phyloP scores from a whole-genome alignment of 1,139 yeast species.

The Diutina rugosa region DNA sequence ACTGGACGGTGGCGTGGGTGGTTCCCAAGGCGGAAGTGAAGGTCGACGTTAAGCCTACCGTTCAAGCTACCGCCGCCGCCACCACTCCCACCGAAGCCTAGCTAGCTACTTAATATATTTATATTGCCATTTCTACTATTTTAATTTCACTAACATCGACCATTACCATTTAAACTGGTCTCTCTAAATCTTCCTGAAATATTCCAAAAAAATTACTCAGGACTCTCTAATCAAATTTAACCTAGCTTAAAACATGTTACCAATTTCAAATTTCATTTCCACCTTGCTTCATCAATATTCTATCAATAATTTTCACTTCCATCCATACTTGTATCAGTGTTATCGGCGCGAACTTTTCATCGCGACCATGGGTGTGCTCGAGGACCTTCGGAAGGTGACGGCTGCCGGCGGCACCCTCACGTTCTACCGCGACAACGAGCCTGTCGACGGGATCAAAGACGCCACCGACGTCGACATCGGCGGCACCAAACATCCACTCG shows the following conservation, averaged over 20 bases:
- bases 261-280: too few relatives aligned
- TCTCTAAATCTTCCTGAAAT: too few relatives aligned
- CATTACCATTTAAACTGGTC: too few relatives aligned
- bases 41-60: not conserved
- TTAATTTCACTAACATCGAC: too few relatives aligned
- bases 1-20: not conserved
- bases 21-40: not conserved
- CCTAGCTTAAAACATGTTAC: too few relatives aligned
- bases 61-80: not conserved
- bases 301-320: too few relatives aligned
- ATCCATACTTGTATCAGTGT: too few relatives aligned
- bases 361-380: not conserved
- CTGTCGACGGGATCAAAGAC: conserved; percentile 13
- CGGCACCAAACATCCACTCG: conserved; percentile 17
- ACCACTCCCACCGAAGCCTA: not conserved
- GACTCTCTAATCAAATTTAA: too few relatives aligned
- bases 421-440: not conserved
- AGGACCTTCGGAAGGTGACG: not conserved
- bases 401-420: not conserved
- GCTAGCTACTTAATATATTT: too few relatives aligned
- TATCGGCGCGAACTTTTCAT: not conserved
- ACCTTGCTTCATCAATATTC: too few relatives aligned
- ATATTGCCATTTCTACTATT: too few relatives aligned
- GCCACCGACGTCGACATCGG: conserved; percentile 26
- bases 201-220: too few relatives aligned